These are phyloP conservation scores for Monilinia vaccinii-corymbosi DNA, from an alignment of 2,329 filamentous ascomycete genomes.

Conservation along the genomic window DNA sequence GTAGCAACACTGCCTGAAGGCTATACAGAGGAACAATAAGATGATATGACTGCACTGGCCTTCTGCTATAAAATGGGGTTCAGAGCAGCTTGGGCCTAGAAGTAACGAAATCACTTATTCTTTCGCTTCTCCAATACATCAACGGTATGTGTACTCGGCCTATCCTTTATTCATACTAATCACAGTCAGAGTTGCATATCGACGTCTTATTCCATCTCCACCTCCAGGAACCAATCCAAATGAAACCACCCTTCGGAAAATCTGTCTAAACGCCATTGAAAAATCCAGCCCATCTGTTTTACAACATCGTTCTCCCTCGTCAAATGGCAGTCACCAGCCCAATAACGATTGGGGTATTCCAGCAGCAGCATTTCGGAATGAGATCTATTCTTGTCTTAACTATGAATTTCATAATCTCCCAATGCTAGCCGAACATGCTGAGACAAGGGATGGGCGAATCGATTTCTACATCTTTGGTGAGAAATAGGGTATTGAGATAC, in stretches of 20 bases:
- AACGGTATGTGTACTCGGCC: not conserved
- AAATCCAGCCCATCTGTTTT: not conserved
- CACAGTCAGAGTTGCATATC: not conserved
- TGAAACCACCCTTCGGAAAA: not conserved
- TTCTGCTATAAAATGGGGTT: not conserved
- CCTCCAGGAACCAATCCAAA: not conserved
- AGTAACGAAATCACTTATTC: not conserved
- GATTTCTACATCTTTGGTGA: not conserved
- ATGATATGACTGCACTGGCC: not conserved
- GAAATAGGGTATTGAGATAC: not conserved
- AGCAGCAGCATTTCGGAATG: not conserved
- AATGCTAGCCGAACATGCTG: not conserved
- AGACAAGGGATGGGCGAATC: not conserved
- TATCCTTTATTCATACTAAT: not conserved
- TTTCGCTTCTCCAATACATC: conserved; percentile 1
- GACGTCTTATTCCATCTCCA: not conserved
- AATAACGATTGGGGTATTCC: not conserved
- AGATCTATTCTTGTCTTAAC: not conserved
- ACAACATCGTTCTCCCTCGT: not conserved
- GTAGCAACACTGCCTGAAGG: not conserved
- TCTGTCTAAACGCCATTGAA: not conserved
- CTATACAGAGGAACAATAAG: not conserved
- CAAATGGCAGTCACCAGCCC: not conserved
- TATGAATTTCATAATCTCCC: not conserved
- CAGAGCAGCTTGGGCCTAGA: not conserved